Evolutionary conservation across 2,329 filamentous ascomycete genomes (phyloP), one percentile per base, ranked within the genome.

Genomic region (Scopulariopsis brevicaulis): DNA sequence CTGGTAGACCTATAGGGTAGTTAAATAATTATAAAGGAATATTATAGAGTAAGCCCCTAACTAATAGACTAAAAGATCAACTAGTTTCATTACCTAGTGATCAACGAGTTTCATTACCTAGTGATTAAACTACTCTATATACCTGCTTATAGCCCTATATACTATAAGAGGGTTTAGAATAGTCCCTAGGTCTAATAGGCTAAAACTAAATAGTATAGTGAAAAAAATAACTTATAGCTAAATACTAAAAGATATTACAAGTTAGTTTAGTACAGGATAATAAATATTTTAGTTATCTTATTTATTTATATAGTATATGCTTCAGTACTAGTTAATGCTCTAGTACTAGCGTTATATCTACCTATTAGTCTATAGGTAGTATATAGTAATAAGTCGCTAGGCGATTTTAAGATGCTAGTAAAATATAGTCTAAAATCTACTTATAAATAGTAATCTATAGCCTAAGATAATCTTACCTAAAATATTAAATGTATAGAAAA

Each of bases 251-350:
- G 4, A 28, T 58, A 56, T 58, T 60, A 56, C 56, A 58, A 32
- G 32, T 24, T n/a, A 60, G 50, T 40, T 60, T 35, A 8, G 35
- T 25, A 14, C 40, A 20, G 43, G 53, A 52, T 55, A 58, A 24
- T 18, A 52, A 43, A 22, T 22, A 2, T 37, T 55, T 55, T 52
- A 52, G 58, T 43, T 60, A 34, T 32, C 58, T 20, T 37, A 58
- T 53, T 59, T 59, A 14, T 15, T 55, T 55, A 40, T 59, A 59
- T 57, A 55, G 35, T 59, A 59, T n/a, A 20, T 40, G 10, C 28
- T 32, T 53, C 56, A 43, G 54, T 59, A 59, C 28, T 56, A 51
- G 35, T 59, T 24, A 20, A 58, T n/a, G 4, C 15, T 55, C 37
- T 58, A 43, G 32, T 58, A 50, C 43, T 55, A 52, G 55, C n/a